Base-by-base conservation (phyloP, 2,329 filamentous ascomycete species). In the Fusarium camptoceras region DNA sequence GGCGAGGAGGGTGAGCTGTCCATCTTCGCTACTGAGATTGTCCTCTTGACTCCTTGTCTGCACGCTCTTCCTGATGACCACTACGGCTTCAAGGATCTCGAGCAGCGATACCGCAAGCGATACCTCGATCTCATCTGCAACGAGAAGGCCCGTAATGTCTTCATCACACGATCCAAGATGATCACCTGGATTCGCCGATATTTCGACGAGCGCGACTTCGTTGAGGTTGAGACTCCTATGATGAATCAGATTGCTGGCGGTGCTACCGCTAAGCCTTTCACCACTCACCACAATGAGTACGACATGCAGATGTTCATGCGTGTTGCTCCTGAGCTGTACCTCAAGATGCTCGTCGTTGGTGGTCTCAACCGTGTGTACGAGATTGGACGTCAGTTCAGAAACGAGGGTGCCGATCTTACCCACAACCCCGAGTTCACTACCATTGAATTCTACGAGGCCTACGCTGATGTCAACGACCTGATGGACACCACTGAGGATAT, bases 41-140 rank as follows among this genome's bases (percentile, higher is more conserved):
- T 92, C 43, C 90, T 98, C 47, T 87, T 99, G 66, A 92, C 95
- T 1, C 96, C 96, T 11, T 98, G 95, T 81, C 83, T 99, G 77
- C 94, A 97, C 37, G 74, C 74, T 27, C 73, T 82, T 73, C 96
- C 96, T 59, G 91, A 92, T 66, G 94, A 96, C 81, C 91, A 95
- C 83, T 98, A 94, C 79, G 95, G 95, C 68, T 94, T 98, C 86
- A 95, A 97, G 86, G 94, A 98, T 79, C 89, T 94, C 78, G 96
- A 99, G 82, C 92, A 94, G 81, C 90, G 96, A 66, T 94, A 94
- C 87, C 92, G 97, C 75, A 93, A 97, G 84, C 89, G 95, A 64
- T 97, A 97, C 81, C 89, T 99, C 55, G 96, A 99, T 81, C 85
- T 99, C 75, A 96, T 99, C 82, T 97, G 98, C 91, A 98, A 99